phyloP scores from a whole-genome alignment of 345 rosid species.

The Turritis glabra region DNA sequence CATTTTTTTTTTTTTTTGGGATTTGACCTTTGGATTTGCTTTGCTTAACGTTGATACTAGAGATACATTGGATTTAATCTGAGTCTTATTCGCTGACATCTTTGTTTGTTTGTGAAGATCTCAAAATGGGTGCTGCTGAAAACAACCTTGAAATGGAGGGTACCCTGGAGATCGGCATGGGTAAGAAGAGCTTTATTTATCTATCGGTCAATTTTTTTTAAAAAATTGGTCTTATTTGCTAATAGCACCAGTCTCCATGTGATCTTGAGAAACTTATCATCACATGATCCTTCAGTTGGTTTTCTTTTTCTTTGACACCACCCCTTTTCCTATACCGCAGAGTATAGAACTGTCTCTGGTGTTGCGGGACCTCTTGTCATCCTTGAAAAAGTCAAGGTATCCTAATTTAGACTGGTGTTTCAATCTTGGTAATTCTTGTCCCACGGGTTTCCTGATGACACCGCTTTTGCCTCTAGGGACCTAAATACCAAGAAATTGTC shows the following conservation, averaged over 20 bases:
- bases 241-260: background rate
- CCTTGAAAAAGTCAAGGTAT: conserved; percentile 88
- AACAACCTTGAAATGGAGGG: conserved; percentile 66
- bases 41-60: background rate
- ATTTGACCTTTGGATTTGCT: background rate
- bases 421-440: background rate
- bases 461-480: conserved; percentile 52
- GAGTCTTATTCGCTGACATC: background rate
- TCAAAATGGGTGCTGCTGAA: conserved; percentile 56
- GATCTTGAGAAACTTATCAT: background rate
- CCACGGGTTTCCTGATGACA: background rate
- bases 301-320: conserved; percentile 8
- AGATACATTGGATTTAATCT: too few species aligned
- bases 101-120: conserved; percentile 18
- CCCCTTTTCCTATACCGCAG: conserved; percentile 40
- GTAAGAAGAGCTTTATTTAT: conserved; percentile 46
- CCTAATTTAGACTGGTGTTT: background rate
- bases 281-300: background rate
- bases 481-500: conserved; percentile 93
- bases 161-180: conserved; percentile 83
- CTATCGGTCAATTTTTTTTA: too few species aligned
- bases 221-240: too few species aligned
- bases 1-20: too few species aligned
- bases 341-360: conserved; percentile 92
- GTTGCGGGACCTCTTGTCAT: conserved; percentile 96